Evolutionary conservation across 768 basidiomycete genomes (phyloP).

Genomic region (Boletus tomentosulus): DNA sequence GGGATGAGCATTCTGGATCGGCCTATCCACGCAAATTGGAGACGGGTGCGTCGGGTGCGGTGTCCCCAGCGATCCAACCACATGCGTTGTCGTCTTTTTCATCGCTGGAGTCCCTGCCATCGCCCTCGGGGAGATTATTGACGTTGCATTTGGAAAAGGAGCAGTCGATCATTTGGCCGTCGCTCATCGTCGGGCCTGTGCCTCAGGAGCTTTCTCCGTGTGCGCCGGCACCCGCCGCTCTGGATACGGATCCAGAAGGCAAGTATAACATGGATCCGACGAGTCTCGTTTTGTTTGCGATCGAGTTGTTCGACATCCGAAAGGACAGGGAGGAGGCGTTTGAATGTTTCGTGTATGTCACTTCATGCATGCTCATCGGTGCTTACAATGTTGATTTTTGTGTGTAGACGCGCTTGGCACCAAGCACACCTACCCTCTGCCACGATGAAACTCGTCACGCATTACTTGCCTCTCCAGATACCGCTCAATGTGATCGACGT

Average conservation of each 20-base stretch:
- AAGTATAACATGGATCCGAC: conserved; percentile 86
- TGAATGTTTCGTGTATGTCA: conserved; percentile 71
- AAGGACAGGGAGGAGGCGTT: conserved; percentile 76
- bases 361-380: background rate
- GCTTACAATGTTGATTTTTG: background rate
- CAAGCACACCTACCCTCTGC: conserved; percentile 71
- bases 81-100: conserved; percentile 69
- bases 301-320: conserved; percentile 71
- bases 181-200: conserved; percentile 68
- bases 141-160: conserved; percentile 81
- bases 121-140: conserved; percentile 59
- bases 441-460: conserved; percentile 70
- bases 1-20: conserved; percentile 42
- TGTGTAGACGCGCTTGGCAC: conserved; percentile 72
- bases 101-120: conserved; percentile 68
- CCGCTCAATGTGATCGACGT: conserved; percentile 33
- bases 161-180: conserved; percentile 78
- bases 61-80: conserved; percentile 52
- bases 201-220: conserved; percentile 56
- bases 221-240: conserved; percentile 48
- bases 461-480: conserved; percentile 62
- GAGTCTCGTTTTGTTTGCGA: conserved; percentile 65
- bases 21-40: conserved; percentile 15
- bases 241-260: conserved; percentile 48
- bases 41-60: conserved; percentile 46